Evolutionary conservation across 164 flowering plant genomes (phyloP), one percentile per base, ranked within the genome.

Genomic region (Vitis vinifera): DNA sequence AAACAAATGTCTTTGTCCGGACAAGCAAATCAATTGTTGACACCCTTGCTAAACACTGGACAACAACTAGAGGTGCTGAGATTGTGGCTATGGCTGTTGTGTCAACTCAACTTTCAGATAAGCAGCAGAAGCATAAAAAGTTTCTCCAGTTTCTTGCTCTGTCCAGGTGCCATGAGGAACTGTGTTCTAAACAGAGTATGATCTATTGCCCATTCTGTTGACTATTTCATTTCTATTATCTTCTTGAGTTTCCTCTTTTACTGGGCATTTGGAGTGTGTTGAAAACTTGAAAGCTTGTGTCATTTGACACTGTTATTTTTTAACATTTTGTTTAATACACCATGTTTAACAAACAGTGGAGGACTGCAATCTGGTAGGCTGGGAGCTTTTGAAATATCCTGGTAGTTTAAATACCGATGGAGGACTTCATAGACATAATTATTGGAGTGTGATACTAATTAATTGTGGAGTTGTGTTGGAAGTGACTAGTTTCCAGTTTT

Each of bases 21-120:
- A 77, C 77, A 60, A 94, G 98, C 82, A 94, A 86, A 81, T 91
- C 96, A 2, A 90, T 94, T 79, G 87, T 94, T 65, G 98, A 91
- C 76, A 84, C 97, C 50, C 73, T 93, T 61, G 97, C 98, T 65
- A 95, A 95, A 76, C 99, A 93, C 71, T 95, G 99, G 99, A 95
- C 99, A 57, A 88, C 97, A 52, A 95, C 98, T 19, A 87, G 97
- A 76, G 99, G 99, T 63, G 86, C 92, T 66, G 99, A 94, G 73
- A 86, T 94, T 71, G 81, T 93, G 71, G 81, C 94, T 14, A 72
- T 88, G 80, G 75, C 91, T 61, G 83, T 89, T 68, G 85, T 90
- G 59, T 89, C 94, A 66, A 71, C 84, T 30, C 99, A 93, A 68
- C 96, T 95, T 53, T 57, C 78, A 75, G 99, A 95, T 76, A 95